Base-by-base conservation (phyloP, 345 rosid species). In the Dimocarpus longan region DNA sequence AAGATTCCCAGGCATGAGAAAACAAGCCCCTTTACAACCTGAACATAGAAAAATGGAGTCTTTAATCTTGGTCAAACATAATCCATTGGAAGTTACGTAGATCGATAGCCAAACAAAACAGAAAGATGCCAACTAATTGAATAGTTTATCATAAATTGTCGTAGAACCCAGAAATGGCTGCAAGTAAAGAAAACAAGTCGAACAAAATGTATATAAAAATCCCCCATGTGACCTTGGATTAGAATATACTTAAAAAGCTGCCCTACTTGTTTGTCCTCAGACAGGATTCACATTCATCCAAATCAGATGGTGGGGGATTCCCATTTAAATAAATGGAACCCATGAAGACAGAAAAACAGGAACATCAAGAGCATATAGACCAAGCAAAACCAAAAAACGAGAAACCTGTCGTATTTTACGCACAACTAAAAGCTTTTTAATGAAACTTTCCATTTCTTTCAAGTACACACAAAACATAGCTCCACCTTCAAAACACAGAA, bases 191-290 rank as follows among this genome's bases (percentile, higher is more conserved):
- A 85, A 82, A 78, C 54, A 76, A 77, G 71, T 78, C 62, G 77
- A 87, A 86, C 84, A 44, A 86, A 84, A 80, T 75, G 70, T 79
- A 78, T 81, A 81, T 78, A 78, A 86, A 74, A 85, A 78, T 83
- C 76, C 52, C 81, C 85, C 98, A 90, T 92, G 97, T 93, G 95
- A 88, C 79, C 80, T 76, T 64, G 80, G 84, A 90, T 84, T 92
- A 88, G 77, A 87, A 86, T 89, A 91, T 84, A 68, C 80, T 66
- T 76, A 79, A 84, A 75, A 86, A 82, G 83, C 82, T 91, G 91
- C 86, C 91, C 86, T 83, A 68, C 85, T 74, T 69, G 71, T 80
- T 82, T 85, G 85, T 84, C 87, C 72, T 81, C 76, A 75, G 80
- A 76, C 73, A 80, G 85, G 77, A 82, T 73, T 79, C 76, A 79